Evolutionary conservation across 2,329 filamentous ascomycete species (phyloP).

Genomic region (Trichoderma citrinoviride): DNA sequence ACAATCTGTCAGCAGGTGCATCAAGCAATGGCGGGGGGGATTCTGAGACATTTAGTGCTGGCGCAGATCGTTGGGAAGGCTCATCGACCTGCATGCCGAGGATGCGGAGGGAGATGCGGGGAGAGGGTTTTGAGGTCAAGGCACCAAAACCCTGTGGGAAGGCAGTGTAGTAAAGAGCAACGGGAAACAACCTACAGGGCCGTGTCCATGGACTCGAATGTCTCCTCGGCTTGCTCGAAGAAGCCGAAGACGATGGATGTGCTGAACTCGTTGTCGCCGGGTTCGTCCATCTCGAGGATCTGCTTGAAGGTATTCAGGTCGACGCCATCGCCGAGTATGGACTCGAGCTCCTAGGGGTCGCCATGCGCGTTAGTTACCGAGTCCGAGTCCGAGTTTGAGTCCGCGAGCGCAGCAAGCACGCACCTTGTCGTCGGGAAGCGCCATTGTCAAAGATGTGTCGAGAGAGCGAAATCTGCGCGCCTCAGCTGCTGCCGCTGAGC

Average conservation of each 20-base stretch:
- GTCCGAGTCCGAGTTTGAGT: not conserved
- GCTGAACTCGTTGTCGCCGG: slow-evolving; percentile 82
- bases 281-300: slow-evolving; percentile 98
- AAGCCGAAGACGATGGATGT: slow-evolving; percentile 85
- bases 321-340: slow-evolving; percentile 68
- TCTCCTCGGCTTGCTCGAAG: slow-evolving; percentile 85
- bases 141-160: not conserved
- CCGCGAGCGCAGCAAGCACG: slow-evolving; percentile 19
- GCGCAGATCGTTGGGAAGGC: not conserved
- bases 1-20: slow-evolving; percentile 15
- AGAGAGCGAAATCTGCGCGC: slow-evolving; percentile 3
- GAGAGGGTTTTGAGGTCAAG: not conserved
- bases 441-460: slow-evolving; percentile 28
- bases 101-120: not conserved
- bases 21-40: not conserved
- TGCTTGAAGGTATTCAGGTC: slow-evolving; percentile 82
- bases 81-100: not conserved
- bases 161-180: not conserved
- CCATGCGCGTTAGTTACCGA: slow-evolving; percentile 42
- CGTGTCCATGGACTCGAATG: slow-evolving; percentile 79
- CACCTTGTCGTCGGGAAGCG: slow-evolving; percentile 36
- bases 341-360: slow-evolving; percentile 47
- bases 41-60: not conserved
- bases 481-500: not conserved
- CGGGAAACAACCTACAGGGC: slow-evolving; percentile 65